phyloP scores from a whole-genome alignment of 306 rosid genomes.

The Vigna reflexopilosa region DNA sequence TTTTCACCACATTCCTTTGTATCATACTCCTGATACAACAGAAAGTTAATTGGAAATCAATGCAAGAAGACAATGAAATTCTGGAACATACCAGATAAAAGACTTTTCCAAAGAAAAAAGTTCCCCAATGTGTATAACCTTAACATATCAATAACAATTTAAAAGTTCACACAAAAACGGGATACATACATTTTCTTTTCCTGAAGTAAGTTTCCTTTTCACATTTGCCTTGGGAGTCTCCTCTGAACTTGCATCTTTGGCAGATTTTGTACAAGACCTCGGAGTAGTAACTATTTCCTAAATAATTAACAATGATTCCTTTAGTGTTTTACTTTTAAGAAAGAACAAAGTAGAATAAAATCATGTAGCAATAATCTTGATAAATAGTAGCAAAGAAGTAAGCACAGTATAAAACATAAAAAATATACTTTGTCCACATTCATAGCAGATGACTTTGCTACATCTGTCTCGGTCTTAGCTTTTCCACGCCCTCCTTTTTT shows the following conservation, averaged over 20 bases:
- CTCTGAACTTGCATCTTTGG: constrained; percentile 55
- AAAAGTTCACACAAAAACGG: background rate
- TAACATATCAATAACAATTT: constrained; percentile 1
- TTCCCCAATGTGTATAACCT: background rate
- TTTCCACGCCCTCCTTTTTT: constrained; percentile 57
- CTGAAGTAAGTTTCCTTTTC: constrained; percentile 71
- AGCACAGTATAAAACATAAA: constrained; percentile 28
- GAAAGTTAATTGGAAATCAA: constrained; percentile 30
- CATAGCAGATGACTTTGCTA: constrained; percentile 51
- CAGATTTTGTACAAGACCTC: constrained; percentile 58
- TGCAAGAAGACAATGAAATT: constrained; percentile 30
- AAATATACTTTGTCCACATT: constrained; percentile 62
- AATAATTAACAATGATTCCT: constrained; percentile 38
- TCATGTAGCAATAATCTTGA: background rate
- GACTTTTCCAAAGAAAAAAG: constrained; percentile 22
- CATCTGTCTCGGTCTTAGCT: constrained; percentile 49
- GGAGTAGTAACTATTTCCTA: constrained; percentile 62
- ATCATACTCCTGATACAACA: constrained; percentile 58
- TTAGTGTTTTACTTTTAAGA: background rate
- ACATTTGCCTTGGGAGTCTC: constrained; percentile 49
- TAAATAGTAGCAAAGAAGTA: constrained; percentile 28
- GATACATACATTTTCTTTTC: constrained; percentile 62
- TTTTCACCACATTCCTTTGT: constrained; percentile 58
- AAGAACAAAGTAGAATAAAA: constrained; percentile 24
- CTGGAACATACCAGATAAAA: constrained; percentile 12